Base-by-base conservation (phyloP, 176 grass and related monocot species). In the Carex littledalei region DNA sequence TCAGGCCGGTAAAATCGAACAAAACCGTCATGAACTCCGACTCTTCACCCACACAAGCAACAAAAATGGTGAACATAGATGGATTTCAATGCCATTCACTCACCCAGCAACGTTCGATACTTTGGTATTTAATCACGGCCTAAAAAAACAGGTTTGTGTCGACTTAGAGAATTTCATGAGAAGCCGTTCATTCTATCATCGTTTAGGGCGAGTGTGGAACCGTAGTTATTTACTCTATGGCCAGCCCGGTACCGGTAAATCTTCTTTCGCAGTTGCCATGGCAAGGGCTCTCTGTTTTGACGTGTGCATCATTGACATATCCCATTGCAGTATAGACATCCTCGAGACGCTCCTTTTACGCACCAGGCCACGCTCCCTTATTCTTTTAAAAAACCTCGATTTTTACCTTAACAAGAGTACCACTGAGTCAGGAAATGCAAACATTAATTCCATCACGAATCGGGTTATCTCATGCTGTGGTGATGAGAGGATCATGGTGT, bases 201-300 rank as follows among this genome's bases (percentile, higher is more conserved):
- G 89, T 1, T 87, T 97, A 2, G 91, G 95, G 21, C 87, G 95
- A 81, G 91, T 93, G 0, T 97, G 95, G 95, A 92, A 93, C 34
- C 89, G 91, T 82, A 97, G 91, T 89, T 97, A 97, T 86, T 91
- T 97, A 18, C 86, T 97, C 79, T 90, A 93, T 81, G 95, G 92
- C 1, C 68, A 66, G 0, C 67, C 92, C 6, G 95, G 95, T 50
- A 94, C 95, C 6, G 95, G 95, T 37, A 97, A 97, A 81, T 93
- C 95, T 74, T 92, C 92, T 1, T 94, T 97, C 84, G 95, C 87
- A 0, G 92, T 93, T 0, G 95, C 92, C 1, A 93, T 97, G 92
- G 95, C 95, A 2, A 92, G 88, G 72, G 88, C 89, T 83, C 80
- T 97, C 7, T 82, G 91, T 0, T 97, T 92, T 83, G 92, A 97